phyloP scores from a whole-genome alignment of 768 basidiomycete species.

The Phaeotremella fagi region DNA sequence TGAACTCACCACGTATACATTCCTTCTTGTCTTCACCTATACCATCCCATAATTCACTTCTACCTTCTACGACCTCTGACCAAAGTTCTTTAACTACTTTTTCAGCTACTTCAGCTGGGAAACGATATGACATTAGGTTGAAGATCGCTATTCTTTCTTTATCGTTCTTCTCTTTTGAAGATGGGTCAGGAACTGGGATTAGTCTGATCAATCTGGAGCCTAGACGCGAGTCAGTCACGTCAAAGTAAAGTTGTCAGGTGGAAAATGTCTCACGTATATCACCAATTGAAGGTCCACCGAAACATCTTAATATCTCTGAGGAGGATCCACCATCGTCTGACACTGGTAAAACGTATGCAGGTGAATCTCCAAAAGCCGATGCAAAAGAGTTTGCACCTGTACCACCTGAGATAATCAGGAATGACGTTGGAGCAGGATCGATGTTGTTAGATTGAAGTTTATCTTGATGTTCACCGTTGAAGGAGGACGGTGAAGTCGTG shows the following conservation, averaged over 20 bases:
- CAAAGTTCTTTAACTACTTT: conserved; percentile 80
- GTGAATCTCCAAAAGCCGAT: conserved; percentile 65
- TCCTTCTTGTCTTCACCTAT: conserved; percentile 88
- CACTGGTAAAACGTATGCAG: conserved; percentile 82
- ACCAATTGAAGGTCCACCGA: conserved; percentile 52
- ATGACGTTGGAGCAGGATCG: conserved; percentile 33
- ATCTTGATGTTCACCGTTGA: no score
- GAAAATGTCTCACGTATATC: conserved; percentile 39
- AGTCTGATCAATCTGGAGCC: conserved; percentile 80
- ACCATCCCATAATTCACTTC: conserved; percentile 70
- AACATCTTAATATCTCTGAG: conserved; percentile 85
- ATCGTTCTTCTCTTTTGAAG: conserved; percentile 53
- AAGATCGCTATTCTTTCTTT: conserved; percentile 57
- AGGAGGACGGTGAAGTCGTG: no score
- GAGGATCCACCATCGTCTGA: conserved; percentile 95
- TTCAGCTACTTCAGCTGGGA: conserved; percentile 65
- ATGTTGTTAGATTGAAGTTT: not conserved
- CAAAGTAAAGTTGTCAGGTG: conserved; percentile 1
- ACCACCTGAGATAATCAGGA: conserved; percentile 82
- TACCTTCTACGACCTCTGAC: conserved; percentile 86
- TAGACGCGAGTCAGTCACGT: conserved; percentile 34
- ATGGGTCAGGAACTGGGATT: conserved; percentile 62
- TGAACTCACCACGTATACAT: conserved; percentile 69
- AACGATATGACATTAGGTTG: conserved; percentile 69
- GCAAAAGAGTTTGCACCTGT: conserved; percentile 91